Conservation (phyloP, 805 yeast genomes). For the Isabelozyma rhagii region DNA sequence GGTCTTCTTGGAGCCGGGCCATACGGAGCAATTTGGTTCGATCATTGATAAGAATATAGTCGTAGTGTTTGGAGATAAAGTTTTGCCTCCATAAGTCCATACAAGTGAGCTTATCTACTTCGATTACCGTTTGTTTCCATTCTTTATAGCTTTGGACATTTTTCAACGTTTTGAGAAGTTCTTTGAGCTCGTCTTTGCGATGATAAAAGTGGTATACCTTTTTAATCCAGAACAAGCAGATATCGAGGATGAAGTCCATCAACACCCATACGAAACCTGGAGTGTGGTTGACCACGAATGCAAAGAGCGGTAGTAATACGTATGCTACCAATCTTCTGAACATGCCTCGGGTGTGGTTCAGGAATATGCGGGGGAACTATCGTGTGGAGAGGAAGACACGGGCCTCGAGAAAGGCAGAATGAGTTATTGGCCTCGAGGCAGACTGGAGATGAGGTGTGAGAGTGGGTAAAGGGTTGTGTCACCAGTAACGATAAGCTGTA, state of each 20-base stretch:
- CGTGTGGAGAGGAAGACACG: neutral
- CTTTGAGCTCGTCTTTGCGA: slow-evolving; percentile 43
- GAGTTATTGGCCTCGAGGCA: neutral
- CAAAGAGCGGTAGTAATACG: slow-evolving; percentile 18
- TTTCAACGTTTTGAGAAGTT: slow-evolving; percentile 47
- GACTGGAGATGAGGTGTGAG: too few species aligned
- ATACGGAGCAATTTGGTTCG: slow-evolving; percentile 59
- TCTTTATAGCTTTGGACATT: slow-evolving; percentile 60
- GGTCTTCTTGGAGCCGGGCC: slow-evolving; percentile 60
- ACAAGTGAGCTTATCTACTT: slow-evolving; percentile 47
- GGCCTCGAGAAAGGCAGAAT: neutral
- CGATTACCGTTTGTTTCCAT: slow-evolving; percentile 57
- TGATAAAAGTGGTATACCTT: slow-evolving; percentile 32
- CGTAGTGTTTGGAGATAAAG: slow-evolving; percentile 77
- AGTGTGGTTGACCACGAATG: slow-evolving; percentile 30
- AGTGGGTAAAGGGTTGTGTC: too few species aligned
- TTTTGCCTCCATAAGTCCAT: slow-evolving; percentile 71
- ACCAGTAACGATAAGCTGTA: too few species aligned
- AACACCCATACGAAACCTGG: slow-evolving; percentile 40
- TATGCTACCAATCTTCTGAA: slow-evolving; percentile 1
- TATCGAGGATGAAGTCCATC: slow-evolving; percentile 42
- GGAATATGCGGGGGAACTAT: too few species aligned
- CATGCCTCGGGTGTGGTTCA: neutral
- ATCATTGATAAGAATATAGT: slow-evolving; percentile 76
- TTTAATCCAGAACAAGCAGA: slow-evolving; percentile 46